Percentiles rank a stretch among this genome's conserved stretches.
Conservation (phyloP, 2,329 filamentous ascomycete genomes). For the Colletotrichum truncatum region DNA sequence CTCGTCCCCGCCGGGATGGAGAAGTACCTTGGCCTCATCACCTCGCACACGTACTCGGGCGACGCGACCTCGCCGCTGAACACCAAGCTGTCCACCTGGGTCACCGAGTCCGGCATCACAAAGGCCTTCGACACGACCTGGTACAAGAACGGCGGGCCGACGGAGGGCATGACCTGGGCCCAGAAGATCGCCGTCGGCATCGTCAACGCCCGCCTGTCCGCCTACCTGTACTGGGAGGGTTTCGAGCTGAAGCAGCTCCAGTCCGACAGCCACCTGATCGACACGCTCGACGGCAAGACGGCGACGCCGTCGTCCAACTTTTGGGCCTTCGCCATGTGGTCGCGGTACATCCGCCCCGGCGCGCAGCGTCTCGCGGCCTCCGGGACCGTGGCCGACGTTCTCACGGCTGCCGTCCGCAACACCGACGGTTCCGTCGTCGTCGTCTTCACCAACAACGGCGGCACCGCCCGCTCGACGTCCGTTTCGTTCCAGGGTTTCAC, state of each 20-base stretch:
- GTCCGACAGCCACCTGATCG: slow-evolving; percentile 38
- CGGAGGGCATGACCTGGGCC: slow-evolving; percentile 65
- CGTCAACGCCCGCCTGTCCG: slow-evolving; percentile 56
- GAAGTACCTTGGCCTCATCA: slow-evolving; percentile 44
- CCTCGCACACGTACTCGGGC: slow-evolving; percentile 51
- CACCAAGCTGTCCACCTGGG: slow-evolving; percentile 56
- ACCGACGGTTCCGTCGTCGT: slow-evolving; percentile 47
- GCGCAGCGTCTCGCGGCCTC: slow-evolving; percentile 42
- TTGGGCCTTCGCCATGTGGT: slow-evolving; percentile 53
- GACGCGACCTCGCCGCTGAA: slow-evolving; percentile 49
- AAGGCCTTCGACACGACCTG: slow-evolving; percentile 53
- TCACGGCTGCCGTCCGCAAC: slow-evolving; percentile 46
- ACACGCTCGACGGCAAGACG: slow-evolving; percentile 36
- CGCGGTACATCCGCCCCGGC: slow-evolving; percentile 47
- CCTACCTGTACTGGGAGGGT: slow-evolving; percentile 66
- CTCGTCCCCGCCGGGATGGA: slow-evolving; percentile 45
- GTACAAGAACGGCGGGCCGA: slow-evolving; percentile 54
- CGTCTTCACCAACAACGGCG: slow-evolving; percentile 44
- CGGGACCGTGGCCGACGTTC: slow-evolving; percentile 38
- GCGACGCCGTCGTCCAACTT: slow-evolving; percentile 43
- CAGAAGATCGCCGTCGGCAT: slow-evolving; percentile 61
- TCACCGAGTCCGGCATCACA: slow-evolving; percentile 60
- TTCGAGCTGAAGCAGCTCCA: slow-evolving; percentile 41
- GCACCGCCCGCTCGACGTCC: slow-evolving; percentile 36
- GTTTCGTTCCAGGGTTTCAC: slow-evolving; percentile 41